Evolutionary conservation across 768 basidiomycete species (phyloP), one percentile per base, ranked within the genome.

Genomic region (Filobasidium floriforme): DNA sequence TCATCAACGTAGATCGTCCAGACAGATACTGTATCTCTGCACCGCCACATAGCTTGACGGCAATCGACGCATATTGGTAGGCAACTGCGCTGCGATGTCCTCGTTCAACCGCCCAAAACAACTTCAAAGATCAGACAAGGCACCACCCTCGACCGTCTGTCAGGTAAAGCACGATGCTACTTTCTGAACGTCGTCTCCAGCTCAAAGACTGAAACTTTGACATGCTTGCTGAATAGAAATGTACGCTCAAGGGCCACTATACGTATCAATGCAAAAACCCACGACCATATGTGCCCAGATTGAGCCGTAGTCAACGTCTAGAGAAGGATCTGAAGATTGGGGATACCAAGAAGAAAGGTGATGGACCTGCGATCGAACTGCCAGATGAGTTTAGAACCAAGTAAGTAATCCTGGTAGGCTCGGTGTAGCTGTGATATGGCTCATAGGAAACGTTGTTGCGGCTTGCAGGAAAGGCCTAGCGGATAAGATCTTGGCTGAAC

Each of bases 381-480:
- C 92, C 92, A 4, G 91, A 92, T 68, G 92, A 96, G 77, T 93
- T 96, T 79, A 90, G 86, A 82, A 83, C 79, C 68, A 87, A 46
- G 69, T 63, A 26, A 52, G 65, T 61, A 32, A 22, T 55, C 6
- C 6, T n/a, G n/a, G n/a, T 37, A 29, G 51, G 52, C 5, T 49
- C 12, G 46, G 14, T 14, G 6, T 12, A 3, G 22, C 22, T 18
- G 22, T 49, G 5, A 49, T 2, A 22, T 18, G 5, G 22, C 46
- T 49, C 18, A 49, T 49, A 49, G 14, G 18, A 18, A 15, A 22
- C 46, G 5, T 14, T 49, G 46, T 14, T 15, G 28, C 41, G 29
- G 11, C 7, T 49, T 28, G 5, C 51, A 61, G 49, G 43, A 60
- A 63, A 60, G 70, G 65, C 18, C 7, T 52, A 22, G 67, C 64